These are phyloP conservation scores for Salvia sclarea DNA, from an alignment of 305 asterid genomes.

Conservation along the genomic window DNA sequence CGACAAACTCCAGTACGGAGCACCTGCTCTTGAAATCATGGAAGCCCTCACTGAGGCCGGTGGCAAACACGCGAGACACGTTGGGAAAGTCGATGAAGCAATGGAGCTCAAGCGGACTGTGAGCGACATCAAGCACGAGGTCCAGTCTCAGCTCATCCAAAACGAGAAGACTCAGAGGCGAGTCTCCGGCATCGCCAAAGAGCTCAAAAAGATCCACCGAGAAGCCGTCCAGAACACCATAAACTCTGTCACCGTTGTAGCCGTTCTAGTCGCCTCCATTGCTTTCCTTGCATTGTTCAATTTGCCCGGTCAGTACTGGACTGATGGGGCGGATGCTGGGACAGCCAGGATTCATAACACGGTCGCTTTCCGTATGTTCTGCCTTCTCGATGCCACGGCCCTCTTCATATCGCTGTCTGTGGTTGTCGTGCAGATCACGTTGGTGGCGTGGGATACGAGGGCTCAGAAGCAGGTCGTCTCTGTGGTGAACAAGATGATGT, in stretches of 20 bases:
- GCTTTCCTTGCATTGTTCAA: constrained; percentile 92
- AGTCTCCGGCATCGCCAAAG: constrained; percentile 95
- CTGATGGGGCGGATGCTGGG: constrained; percentile 61
- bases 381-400: constrained; percentile 77
- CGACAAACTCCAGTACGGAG: constrained; percentile 85
- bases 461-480: constrained; percentile 89
- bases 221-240: constrained; percentile 95
- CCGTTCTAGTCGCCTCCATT: constrained; percentile 92
- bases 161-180: constrained; percentile 88
- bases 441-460: constrained; percentile 90
- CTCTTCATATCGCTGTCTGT: constrained; percentile 93
- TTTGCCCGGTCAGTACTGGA: constrained; percentile 74
- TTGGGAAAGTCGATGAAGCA: constrained; percentile 69
- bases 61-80: constrained; percentile 73
- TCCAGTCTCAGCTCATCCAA: constrained; percentile 87
- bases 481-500: constrained; percentile 92
- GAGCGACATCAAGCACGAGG: constrained; percentile 95
- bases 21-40: constrained; percentile 59
- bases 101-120: constrained; percentile 91
- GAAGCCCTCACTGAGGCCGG: constrained; percentile 84
- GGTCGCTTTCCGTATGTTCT: constrained; percentile 75
- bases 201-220: constrained; percentile 85
- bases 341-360: constrained; percentile 50
- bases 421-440: constrained; percentile 89
- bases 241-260: constrained; percentile 88